Base-by-base conservation (phyloP, 2,329 filamentous ascomycete species). In the Fusarium concolor region DNA sequence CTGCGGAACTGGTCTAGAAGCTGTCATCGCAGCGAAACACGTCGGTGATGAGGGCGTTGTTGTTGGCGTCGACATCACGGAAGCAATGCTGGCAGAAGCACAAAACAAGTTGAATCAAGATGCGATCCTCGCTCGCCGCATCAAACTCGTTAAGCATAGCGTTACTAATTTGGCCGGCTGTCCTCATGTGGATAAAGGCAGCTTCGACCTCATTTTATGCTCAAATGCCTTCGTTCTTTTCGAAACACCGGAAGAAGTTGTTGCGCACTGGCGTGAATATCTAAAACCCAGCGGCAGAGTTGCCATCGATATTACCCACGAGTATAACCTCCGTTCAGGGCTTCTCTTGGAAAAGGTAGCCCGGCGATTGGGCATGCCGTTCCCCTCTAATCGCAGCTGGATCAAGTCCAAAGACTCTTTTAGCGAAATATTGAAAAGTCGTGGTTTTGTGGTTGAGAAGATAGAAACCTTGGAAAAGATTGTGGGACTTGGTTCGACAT, bases 1-100 rank as follows among this genome's bases (percentile, higher is more conserved):
- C 29, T 79, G 77, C 58, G 78, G 78, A n/a, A 79, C 77, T 12
- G 77, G 76, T 7, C 65, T 78, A 5, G 76, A 78, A 20, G 67
- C 71, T 10, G 73, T 75, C 50, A 66, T 74, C 17, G 74, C 76
- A n/a, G 76, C 75, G 2, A 68, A 72, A 3, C 38, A 29, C 5
- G 68, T 77, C 11, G 74, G 75, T 11, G 65, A 70, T 3, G 41
- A 63, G 3, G 78, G 76, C 10, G 45, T 56, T 29, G 67, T 79
- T 17, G 39, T 77, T 10, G 78, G 71, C 18, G 70, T 79, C n/a
- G 77, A 80, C 56, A 65, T 74, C 33, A 76, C 75, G 3, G 42
- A 61, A 6, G 70, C 70, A 24, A 79, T 80, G 78, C 72, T 79
- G 4, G 71, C 46, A 1, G 67, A 68, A 28, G 76, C 77, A 24